These are phyloP conservation scores for Takakia lepidozioides DNA, from an alignment of 225 moss, liverwort and hornwort species.

Conservation along the genomic window DNA sequence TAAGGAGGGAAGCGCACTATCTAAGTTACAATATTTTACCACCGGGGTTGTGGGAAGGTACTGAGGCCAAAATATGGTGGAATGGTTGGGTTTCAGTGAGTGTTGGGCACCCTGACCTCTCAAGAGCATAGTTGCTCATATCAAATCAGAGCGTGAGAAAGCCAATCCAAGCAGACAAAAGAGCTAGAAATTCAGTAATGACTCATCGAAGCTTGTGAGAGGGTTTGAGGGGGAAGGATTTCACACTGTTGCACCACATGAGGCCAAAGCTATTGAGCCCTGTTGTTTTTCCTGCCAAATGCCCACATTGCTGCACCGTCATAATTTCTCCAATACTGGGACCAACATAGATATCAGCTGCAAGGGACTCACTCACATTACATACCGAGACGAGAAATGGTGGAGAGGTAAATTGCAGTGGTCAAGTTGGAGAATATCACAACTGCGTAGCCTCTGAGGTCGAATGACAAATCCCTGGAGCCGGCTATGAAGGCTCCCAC, in stretches of 20 bases:
- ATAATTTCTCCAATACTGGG: not conserved
- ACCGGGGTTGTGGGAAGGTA: too few species aligned
- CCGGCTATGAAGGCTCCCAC: slow-evolving; percentile 86
- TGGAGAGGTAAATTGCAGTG: slow-evolving; percentile 87
- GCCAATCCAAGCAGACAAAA: too few species aligned
- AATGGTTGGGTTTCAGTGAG: too few species aligned
- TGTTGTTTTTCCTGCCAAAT: slow-evolving; percentile 66
- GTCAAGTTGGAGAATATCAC: slow-evolving; percentile 92
- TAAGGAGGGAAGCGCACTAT: too few species aligned
- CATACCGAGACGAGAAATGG: slow-evolving; percentile 95
- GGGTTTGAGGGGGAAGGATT: not conserved
- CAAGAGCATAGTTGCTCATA: too few species aligned
- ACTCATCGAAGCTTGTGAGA: too few species aligned
- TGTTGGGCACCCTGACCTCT: too few species aligned
- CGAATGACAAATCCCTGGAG: slow-evolving; percentile 82
- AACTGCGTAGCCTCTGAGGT: slow-evolving; percentile 62
- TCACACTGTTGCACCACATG: slow-evolving; percentile 97
- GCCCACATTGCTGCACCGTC: not conserved
- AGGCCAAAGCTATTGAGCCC: slow-evolving; percentile 96
- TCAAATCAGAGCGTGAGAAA: too few species aligned
- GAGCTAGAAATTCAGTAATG: too few species aligned
- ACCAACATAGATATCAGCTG: slow-evolving; percentile 3
- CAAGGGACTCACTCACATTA: slow-evolving; percentile 32
- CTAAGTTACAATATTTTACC: too few species aligned
- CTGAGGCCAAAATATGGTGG: too few species aligned